phyloP scores from a whole-genome alignment of 257 asterid species.

The Osmanthus fragrans region DNA sequence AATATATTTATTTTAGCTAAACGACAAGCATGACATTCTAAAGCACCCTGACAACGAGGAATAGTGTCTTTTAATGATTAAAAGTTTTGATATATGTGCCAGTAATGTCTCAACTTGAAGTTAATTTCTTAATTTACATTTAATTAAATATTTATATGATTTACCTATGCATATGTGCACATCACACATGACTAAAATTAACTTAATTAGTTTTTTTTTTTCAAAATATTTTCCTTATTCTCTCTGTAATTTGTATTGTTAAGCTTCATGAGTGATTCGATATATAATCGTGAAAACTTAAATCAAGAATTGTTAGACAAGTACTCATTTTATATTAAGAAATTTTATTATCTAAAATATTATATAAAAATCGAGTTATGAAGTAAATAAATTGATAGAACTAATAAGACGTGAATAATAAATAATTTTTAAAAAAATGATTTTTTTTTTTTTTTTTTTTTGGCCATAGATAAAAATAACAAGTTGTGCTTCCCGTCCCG shows the following conservation, averaged over 20 bases:
- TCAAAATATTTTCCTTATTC: not conserved
- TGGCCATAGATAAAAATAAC: too few relatives aligned
- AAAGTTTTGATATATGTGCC: not conserved
- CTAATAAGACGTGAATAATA: too few relatives aligned
- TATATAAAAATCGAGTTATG: not conserved
- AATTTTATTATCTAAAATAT: too few relatives aligned
- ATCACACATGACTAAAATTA: not conserved
- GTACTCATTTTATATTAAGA: not conserved
- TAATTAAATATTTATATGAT: not conserved
- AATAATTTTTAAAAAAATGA: too few relatives aligned
- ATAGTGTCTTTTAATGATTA: not conserved
- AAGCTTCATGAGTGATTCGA: not conserved
- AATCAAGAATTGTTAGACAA: not conserved
- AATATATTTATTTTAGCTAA: not conserved
- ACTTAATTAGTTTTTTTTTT: not conserved
- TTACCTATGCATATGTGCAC: not conserved
- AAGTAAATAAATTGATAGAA: not conserved
- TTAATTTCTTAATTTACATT: not conserved
- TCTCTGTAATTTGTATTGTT: not conserved
- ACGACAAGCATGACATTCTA: slow-evolving; percentile 5
- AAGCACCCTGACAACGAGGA: not conserved
- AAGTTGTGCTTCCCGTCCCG: too few relatives aligned
- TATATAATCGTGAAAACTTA: not conserved
- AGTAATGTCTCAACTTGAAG: not conserved
- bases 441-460: too few relatives aligned